phyloP scores from a whole-genome alignment of 1,284 basidiomycete genomes.

The Apiotrichum sp. region DNA sequence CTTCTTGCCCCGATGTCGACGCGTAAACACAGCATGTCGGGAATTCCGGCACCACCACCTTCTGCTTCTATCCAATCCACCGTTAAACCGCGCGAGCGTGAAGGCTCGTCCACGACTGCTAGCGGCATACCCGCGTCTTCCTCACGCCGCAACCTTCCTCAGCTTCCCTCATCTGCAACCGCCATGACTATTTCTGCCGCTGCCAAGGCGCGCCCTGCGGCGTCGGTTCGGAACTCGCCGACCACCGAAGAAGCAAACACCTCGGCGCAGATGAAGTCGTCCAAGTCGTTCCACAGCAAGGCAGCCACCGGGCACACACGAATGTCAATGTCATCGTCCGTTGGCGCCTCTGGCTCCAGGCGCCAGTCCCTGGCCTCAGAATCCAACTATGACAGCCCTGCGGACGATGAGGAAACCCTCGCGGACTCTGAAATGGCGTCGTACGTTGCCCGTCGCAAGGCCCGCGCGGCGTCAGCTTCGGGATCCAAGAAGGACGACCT shows the following conservation, averaged over 20 bases:
- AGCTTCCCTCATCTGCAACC: conserved; percentile 33
- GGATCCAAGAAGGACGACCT: conserved; percentile 67
- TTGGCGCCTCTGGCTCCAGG: conserved; percentile 26
- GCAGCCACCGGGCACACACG: conserved; percentile 16
- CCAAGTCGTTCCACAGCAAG: conserved; percentile 41
- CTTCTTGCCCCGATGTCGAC: conserved; percentile 39
- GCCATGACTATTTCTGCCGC: conserved; percentile 38
- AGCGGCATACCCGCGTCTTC: conserved; percentile 7
- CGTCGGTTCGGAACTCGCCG: conserved; percentile 14
- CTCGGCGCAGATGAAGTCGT: conserved; percentile 23
- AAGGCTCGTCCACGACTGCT: background rate
- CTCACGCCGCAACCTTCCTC: conserved; percentile 60
- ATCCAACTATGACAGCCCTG: conserved; percentile 51
- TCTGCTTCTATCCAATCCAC: background rate
- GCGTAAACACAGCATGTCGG: conserved; percentile 19
- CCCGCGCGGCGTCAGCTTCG: conserved; percentile 67
- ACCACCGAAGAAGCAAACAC: conserved; percentile 7
- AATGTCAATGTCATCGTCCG: conserved; percentile 38
- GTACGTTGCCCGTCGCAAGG: conserved; percentile 83
- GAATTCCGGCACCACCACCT: conserved; percentile 15
- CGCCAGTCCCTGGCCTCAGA: conserved; percentile 31
- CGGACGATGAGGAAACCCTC: conserved; percentile 82
- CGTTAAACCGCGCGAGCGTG: conserved; percentile 3
- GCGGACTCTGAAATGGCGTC: conserved; percentile 97
- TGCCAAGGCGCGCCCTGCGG: conserved; percentile 28